A percentile compares a stretch with the other conserved stretches of the same genome.
Conservation (phyloP, 1,284 basidiomycete genomes). For the Afroboletus lepidellus region DNA sequence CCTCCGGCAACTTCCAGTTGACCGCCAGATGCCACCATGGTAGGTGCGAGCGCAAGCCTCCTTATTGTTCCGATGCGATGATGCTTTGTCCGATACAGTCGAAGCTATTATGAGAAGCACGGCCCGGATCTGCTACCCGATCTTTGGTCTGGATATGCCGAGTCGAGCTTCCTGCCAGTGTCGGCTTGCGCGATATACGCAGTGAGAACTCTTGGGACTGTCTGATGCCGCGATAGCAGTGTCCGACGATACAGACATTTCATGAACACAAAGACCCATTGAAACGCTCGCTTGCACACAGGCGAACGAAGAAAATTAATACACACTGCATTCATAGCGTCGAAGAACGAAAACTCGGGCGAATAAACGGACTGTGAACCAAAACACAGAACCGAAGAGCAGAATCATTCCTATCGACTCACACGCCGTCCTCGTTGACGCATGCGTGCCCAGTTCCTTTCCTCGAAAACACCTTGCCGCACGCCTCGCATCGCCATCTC, state of each 20-base stretch:
- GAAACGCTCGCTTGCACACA: too few relatives aligned
- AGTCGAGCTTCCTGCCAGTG: background rate
- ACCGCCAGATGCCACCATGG: background rate
- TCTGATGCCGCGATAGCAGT: too few relatives aligned
- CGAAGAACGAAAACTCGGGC: background rate
- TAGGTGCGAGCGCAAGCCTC: background rate
- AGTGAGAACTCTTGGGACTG: too few relatives aligned
- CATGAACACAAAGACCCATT: too few relatives aligned
- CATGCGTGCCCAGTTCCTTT: conserved; percentile 19
- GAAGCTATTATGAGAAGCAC: background rate
- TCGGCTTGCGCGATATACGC: background rate
- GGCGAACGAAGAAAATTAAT: background rate
- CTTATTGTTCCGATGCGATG: background rate
- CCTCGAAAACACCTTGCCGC: conserved; percentile 18
- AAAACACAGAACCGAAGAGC: background rate
- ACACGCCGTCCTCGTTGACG: background rate
- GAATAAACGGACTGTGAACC: background rate
- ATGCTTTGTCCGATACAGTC: too few relatives aligned
- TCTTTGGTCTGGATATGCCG: background rate
- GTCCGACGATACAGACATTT: too few relatives aligned
- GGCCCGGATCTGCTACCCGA: background rate
- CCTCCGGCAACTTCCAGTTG: background rate
- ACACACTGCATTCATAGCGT: background rate
- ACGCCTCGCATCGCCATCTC: conserved; percentile 17
- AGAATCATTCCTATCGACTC: background rate